Evolutionary conservation across 176 grass and related monocot species (phyloP), one percentile per base, ranked within the genome.

Genomic region (Triticum urartu): DNA sequence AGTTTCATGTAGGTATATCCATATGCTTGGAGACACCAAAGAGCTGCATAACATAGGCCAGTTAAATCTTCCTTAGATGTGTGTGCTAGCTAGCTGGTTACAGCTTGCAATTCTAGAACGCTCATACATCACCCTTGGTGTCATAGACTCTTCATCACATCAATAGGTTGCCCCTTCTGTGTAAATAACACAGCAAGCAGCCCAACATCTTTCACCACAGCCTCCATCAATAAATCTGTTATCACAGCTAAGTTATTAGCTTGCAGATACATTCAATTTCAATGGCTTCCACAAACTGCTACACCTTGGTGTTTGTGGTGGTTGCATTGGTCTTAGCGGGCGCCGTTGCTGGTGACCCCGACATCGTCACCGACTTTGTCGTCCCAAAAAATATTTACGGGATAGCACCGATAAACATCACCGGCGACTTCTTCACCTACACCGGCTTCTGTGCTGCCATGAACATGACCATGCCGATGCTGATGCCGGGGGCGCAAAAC

Each of bases 281-380:
- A 28, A 81, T 81, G 85, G 85, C 68, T 4, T 25, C 59, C 24
- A n/a, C 26, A 6, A 48, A 3, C 40, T 47, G 9, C 35, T 45
- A 18, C 12, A 64, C 7, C 48, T 48, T 81, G 6, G 0, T 69
- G 7, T 11, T 64, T 2, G 1, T 40, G 7, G 21, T 70, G 11
- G 39, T 83, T 1, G 84, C 88, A 15, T 21, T 81, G 38, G 69
- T 11, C 3, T 82, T 3, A 1, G 38, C 86, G 2, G 28, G 28
- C 28, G 1, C 28, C 28, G 2, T 30, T 22, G 89, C 40, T 13
- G 84, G 89, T 8, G 84, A 90, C 54, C 89, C 89, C 0, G 89
- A 87, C 79, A 83, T 87, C 89, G 66, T 90, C 1, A 73, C 84
- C 24, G 89, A 87, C 73, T 90, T 79, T 56, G 9, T 73, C 40